phyloP scores from a whole-genome alignment of 2,329 filamentous ascomycete genomes.

The Ophiostoma novo-ulmi region DNA sequence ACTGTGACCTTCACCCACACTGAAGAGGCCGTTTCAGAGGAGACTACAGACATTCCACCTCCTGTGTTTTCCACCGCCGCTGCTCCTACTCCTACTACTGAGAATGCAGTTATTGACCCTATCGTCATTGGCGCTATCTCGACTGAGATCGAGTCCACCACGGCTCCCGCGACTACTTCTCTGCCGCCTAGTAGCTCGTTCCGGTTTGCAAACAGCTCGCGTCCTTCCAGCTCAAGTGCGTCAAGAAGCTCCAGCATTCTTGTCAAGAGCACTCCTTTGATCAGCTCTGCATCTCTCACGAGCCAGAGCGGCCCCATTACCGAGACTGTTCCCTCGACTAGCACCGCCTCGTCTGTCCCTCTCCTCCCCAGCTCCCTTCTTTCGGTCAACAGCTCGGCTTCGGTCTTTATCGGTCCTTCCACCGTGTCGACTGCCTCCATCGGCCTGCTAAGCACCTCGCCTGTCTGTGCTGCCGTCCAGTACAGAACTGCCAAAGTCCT shows the following conservation, averaged over 20 bases:
- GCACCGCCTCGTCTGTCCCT: neutral
- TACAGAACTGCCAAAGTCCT: neutral
- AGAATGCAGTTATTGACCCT: neutral
- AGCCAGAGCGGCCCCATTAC: neutral
- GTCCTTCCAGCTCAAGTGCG: neutral
- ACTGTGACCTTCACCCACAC: neutral
- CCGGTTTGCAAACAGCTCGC: slow-evolving; percentile 7
- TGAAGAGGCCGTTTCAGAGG: neutral
- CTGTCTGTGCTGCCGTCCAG: slow-evolving; percentile 1
- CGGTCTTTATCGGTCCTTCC: neutral
- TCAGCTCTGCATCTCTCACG: neutral
- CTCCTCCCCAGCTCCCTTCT: neutral
- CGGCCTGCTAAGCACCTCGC: neutral
- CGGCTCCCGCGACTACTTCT: neutral
- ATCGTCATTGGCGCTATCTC: neutral
- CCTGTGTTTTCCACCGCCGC: neutral
- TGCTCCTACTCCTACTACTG: neutral
- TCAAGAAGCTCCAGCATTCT: neutral
- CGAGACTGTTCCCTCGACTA: too few relatives aligned
- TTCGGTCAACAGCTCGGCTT: neutral
- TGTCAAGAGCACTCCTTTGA: neutral
- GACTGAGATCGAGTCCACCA: neutral
- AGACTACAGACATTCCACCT: neutral
- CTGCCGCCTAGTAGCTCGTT: neutral
- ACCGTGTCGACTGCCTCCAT: neutral